phyloP scores from a whole-genome alignment of 371 early-diverging fungal species.

The Mucor racemosus region DNA sequence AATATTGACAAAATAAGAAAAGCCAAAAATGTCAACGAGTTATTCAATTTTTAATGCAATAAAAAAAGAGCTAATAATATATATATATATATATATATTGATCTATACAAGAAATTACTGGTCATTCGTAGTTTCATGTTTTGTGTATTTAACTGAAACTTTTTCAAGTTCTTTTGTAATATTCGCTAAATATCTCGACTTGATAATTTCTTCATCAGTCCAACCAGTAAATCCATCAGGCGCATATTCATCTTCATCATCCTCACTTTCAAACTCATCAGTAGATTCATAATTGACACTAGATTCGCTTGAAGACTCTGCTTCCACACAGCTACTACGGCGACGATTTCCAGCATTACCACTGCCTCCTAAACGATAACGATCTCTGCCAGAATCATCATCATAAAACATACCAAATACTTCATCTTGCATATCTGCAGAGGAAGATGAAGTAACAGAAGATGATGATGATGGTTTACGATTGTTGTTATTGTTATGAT shows the following conservation, averaged over 20 bases:
- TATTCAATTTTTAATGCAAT: background rate
- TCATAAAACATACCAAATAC: constrained; percentile 52
- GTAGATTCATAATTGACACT: constrained; percentile 7
- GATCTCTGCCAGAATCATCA: constrained; percentile 29
- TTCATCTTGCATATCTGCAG: constrained; percentile 39
- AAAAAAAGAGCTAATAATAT: no score
- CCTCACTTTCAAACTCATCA: constrained; percentile 27
- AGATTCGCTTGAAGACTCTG: constrained; percentile 11
- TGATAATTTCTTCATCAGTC: constrained; percentile 52
- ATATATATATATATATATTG: no score
- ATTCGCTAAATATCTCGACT: constrained; percentile 29
- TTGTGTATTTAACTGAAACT: constrained; percentile 8
- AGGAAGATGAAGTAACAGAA: constrained; percentile 16
- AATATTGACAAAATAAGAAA: no score
- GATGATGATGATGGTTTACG: constrained; percentile 26
- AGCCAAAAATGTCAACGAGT: background rate
- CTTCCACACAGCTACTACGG: constrained; percentile 4
- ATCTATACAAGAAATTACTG: background rate
- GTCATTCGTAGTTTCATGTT: background rate
- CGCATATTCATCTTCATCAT: constrained; percentile 21
- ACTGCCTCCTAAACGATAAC: background rate
- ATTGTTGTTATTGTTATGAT: background rate
- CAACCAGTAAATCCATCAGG: constrained; percentile 43
- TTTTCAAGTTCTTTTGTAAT: constrained; percentile 35
- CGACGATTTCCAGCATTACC: constrained; percentile 9